phyloP scores from a whole-genome alignment of 768 basidiomycete genomes.

The Rhodotorula babjevae region DNA sequence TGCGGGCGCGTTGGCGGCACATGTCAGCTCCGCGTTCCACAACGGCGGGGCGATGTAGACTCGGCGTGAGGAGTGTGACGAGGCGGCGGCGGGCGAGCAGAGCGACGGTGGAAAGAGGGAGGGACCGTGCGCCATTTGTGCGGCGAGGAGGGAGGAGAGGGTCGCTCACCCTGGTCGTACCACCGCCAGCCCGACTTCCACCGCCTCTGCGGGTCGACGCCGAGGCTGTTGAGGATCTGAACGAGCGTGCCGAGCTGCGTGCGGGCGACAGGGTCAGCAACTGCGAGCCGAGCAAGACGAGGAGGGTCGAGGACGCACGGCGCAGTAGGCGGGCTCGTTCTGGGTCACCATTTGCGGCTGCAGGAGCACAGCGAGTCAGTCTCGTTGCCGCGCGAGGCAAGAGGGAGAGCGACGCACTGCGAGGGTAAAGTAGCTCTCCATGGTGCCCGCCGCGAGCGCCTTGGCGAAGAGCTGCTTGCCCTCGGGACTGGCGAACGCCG shows the following conservation, averaged over 20 bases:
- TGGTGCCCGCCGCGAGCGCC: conserved; percentile 29
- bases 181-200: conserved; percentile 39
- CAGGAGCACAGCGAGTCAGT: not conserved
- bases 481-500: conserved; percentile 22
- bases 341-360: conserved; percentile 18
- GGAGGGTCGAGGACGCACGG: not conserved
- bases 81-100: too few relatives aligned
- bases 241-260: conserved; percentile 35
- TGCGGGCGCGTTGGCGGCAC: not conserved
- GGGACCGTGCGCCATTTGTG: too few relatives aligned
- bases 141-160: not conserved
- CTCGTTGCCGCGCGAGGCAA: fast-evolving
- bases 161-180: conserved; percentile 13
- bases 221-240: conserved; percentile 41
- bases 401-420: not conserved
- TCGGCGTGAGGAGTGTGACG: too few relatives aligned
- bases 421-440: conserved; percentile 39
- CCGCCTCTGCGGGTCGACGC: conserved; percentile 39
- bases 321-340: conserved; percentile 42
- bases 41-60: too few relatives aligned
- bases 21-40: too few relatives aligned
- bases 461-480: conserved; percentile 33
- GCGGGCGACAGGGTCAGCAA: not conserved
- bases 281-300: too few relatives aligned
- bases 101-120: too few relatives aligned